These are phyloP conservation scores for Cucurbitaria berberidis DNA, from an alignment of 2,329 filamentous ascomycete genomes.

Conservation along the genomic window DNA sequence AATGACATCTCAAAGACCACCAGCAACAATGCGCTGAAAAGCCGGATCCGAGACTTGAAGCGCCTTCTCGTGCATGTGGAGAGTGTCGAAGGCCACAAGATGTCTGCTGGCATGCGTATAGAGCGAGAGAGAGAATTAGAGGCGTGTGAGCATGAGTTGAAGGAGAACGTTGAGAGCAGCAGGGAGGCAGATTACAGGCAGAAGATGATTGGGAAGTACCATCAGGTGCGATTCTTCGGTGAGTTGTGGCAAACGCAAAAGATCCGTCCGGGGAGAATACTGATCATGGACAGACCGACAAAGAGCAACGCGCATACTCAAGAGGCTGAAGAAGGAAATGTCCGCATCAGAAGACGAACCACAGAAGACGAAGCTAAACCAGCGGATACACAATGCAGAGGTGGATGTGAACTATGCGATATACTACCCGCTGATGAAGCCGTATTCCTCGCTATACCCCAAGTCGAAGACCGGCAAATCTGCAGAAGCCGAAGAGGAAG, in stretches of 20 bases:
- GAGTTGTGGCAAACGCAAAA: slow-evolving; percentile 32
- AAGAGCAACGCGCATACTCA: slow-evolving; percentile 71
- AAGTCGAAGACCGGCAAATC: slow-evolving; percentile 32
- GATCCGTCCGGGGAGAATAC: slow-evolving; percentile 5
- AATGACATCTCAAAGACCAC: slow-evolving; percentile 33
- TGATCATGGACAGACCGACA: slow-evolving; percentile 64
- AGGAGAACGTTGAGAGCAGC: slow-evolving; percentile 48
- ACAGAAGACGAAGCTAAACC: slow-evolving; percentile 59
- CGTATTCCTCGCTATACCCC: slow-evolving; percentile 68
- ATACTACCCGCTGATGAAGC: slow-evolving; percentile 72
- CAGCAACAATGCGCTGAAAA: slow-evolving; percentile 68
- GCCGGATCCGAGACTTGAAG: slow-evolving; percentile 72
- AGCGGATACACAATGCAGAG: slow-evolving; percentile 70
- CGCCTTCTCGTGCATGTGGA: slow-evolving; percentile 67
- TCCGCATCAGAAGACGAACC: slow-evolving; percentile 56
- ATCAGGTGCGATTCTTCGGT: slow-evolving; percentile 88
- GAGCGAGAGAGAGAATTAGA: slow-evolving; percentile 76
- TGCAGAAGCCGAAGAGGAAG: slow-evolving; percentile 29
- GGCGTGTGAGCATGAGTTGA: slow-evolving; percentile 69
- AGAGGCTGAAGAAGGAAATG: slow-evolving; percentile 67
- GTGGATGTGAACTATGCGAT: slow-evolving; percentile 78
- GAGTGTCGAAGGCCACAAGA: slow-evolving; percentile 51
- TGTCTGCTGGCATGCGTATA: slow-evolving; percentile 71
- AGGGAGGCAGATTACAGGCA: slow-evolving; percentile 66
- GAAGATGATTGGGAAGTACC: slow-evolving; percentile 78